Conservation (phyloP, 139 green algal species). For the Volvox reticuliferus region DNA sequence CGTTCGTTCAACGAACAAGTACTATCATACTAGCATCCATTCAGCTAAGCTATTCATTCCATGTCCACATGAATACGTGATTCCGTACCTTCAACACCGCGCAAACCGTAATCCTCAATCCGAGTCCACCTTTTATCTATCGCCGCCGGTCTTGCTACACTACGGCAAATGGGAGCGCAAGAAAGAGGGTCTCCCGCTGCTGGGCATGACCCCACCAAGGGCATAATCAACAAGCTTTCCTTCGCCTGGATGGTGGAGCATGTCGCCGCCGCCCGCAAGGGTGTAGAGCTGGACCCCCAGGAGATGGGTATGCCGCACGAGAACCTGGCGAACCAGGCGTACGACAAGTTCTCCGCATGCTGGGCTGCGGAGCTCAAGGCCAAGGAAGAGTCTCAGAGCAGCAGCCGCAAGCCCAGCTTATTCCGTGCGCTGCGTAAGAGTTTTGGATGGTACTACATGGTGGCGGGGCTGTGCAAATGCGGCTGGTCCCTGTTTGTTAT, state of each 20-base stretch:
- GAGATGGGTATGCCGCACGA: conserved; percentile 21
- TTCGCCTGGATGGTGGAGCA: conserved; percentile 40
- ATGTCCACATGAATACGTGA: neutral
- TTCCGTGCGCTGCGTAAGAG: conserved; percentile 10
- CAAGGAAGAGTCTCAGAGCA: neutral
- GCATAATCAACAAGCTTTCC: conserved; percentile 36
- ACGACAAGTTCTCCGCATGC: neutral
- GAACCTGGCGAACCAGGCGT: neutral
- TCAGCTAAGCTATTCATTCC: neutral
- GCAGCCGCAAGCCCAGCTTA: conserved; percentile 8
- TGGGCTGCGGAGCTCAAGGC: conserved; percentile 4
- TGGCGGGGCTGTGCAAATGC: conserved; percentile 56
- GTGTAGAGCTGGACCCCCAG: conserved; percentile 14
- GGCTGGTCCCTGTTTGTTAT: conserved; percentile 55
- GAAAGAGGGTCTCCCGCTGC: neutral
- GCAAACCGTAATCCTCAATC: too few relatives aligned
- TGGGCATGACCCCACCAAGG: conserved; percentile 1
- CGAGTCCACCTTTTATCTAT: neutral
- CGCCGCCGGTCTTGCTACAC: neutral
- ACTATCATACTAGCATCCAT: too few relatives aligned
- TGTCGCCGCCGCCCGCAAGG: neutral
- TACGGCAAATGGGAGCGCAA: neutral
- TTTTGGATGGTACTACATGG: conserved; percentile 38
- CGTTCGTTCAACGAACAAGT: too few relatives aligned
- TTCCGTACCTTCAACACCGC: too few relatives aligned